phyloP scores from a whole-genome alignment of 495 filamentous ascomycete genomes.

The Pseudevernia furfuracea region DNA sequence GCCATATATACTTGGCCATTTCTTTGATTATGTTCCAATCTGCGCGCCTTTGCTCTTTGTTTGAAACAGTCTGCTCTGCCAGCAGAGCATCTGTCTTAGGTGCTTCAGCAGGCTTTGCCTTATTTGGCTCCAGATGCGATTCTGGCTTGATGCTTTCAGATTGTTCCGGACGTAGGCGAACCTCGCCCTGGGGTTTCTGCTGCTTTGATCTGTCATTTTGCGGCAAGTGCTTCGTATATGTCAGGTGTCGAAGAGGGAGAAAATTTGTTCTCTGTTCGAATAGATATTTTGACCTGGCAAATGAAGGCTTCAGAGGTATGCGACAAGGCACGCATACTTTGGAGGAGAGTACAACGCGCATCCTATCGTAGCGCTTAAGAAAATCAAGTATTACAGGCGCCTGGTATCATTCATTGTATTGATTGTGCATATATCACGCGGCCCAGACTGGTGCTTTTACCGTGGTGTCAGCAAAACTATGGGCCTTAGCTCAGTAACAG shows the following conservation, averaged over 20 bases:
- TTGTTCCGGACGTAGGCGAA: conserved; percentile 11
- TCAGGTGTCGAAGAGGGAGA: conserved; percentile 8
- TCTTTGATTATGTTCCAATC: conserved; percentile 99
- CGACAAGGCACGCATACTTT: conserved; percentile 6
- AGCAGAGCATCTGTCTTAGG: conserved; percentile 47
- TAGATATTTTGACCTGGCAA: neutral
- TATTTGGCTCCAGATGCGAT: conserved; percentile 17
- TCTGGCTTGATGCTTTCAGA: conserved; percentile 25
- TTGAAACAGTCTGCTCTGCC: conserved; percentile 47
- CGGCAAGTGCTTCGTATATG: conserved; percentile 7
- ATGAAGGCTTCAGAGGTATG: neutral
- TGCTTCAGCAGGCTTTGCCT: conserved; percentile 27
- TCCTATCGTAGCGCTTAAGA: conserved; percentile 1
- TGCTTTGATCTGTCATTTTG: conserved; percentile 11
- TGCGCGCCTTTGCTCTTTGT: conserved; percentile 85
- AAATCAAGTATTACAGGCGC: neutral
- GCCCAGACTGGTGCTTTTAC: neutral
- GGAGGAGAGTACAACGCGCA: conserved; percentile 7
- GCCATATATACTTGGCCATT: conserved; percentile 96
- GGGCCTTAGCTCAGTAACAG: neutral
- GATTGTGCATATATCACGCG: neutral
- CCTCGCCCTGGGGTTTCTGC: neutral
- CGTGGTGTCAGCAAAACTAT: neutral
- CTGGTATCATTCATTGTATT: conserved; percentile 1
- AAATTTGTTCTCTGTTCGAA: neutral